Base-by-base conservation (phyloP, 169 alveolate genomes). In the Babesia bovis region DNA sequence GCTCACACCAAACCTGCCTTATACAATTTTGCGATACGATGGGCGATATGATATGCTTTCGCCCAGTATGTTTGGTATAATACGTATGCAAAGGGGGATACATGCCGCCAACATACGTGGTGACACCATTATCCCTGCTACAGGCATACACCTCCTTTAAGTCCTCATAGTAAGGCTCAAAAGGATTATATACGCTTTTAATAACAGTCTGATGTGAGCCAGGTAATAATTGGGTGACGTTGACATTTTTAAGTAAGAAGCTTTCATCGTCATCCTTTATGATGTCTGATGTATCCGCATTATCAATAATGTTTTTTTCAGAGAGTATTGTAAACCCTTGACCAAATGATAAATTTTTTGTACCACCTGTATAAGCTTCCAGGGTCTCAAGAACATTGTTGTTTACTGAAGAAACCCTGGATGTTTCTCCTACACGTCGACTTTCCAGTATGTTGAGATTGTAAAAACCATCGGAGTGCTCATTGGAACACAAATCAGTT, bases 21-120 rank as follows among this genome's bases (percentile, higher is more conserved):
- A 63, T 42, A 23, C 42, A 45, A 32, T 63, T 63, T 63, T 63
- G 44, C 17, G 73, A 63, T 13, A 49, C 25, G 17, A 63, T 45
- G 28, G 38, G 21, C 28, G 35, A 2, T 2, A 2, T 21, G 21
- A 9, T 2, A n/a, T 45, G 51, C 61, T 38, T 63, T 28, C 49
- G 23, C 10, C 17, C 38, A 35, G 7, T 1, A 49, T 30, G 36
- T 51, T 49, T 63, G 17, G 73, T 9, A 36, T 63, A 63, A 33
- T 47, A 63, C 25, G 73, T 63, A 28, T 63, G 73, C 35, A 63
- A 55, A 1, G 73, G 73, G 35, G 73, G 73, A 63, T 63, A 49
- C 61, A 63, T 32, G 32, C 73, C 60, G 7, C 73, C 73, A 25
- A 63, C 60, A 23, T 63, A 49, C 38, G 42, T 58, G 19, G 73